phyloP scores from a whole-genome alignment of 257 asterid species.

The Solanum ahanhuiri region DNA sequence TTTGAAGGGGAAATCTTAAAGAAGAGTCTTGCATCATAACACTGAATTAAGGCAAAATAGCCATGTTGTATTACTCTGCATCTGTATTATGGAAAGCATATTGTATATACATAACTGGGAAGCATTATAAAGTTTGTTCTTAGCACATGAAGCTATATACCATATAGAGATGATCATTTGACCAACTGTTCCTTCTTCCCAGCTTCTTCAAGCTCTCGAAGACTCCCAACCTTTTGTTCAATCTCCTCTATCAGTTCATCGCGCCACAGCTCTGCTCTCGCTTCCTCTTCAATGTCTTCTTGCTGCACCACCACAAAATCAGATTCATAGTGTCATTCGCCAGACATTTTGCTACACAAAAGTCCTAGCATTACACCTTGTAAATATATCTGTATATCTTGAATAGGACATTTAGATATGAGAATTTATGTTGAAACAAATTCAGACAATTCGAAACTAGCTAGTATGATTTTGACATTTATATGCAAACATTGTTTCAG shows the following conservation, averaged over 20 bases:
- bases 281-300: constrained; percentile 66
- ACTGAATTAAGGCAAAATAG: neutral
- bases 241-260: constrained; percentile 88
- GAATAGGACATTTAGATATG: neutral
- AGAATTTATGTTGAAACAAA: neutral
- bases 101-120: neutral
- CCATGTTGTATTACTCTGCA: neutral
- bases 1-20: neutral
- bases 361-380: neutral
- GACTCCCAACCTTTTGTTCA: constrained; percentile 68
- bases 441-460: neutral
- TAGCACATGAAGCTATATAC: neutral
- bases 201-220: constrained; percentile 75
- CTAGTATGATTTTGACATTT: neutral
- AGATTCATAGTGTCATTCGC: neutral
- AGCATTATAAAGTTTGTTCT: neutral
- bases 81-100: neutral
- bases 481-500: neutral
- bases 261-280: constrained; percentile 61
- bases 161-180: constrained; percentile 10
- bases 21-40: neutral
- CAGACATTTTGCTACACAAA: neutral
- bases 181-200: constrained; percentile 42
- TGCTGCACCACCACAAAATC: constrained; percentile 35
- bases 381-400: neutral